These are phyloP conservation scores for Crataegus laevigata DNA, from an alignment of 306 rosid genomes.

Conservation along the genomic window DNA sequence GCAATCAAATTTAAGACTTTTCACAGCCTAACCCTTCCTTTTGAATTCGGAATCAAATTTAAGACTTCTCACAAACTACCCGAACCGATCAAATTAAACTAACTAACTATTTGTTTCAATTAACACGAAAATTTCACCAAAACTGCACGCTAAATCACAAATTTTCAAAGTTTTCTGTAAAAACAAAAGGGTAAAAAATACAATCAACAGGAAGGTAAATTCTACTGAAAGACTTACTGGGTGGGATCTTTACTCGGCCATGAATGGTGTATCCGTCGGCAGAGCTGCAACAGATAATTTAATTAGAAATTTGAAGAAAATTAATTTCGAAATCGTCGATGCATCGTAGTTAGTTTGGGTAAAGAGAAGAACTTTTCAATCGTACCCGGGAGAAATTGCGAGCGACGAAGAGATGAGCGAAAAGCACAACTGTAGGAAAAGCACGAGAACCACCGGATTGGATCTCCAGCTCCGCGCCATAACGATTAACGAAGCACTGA, in stretches of 20 bases:
- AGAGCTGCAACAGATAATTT: constrained; percentile 32
- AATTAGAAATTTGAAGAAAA: constrained; percentile 1
- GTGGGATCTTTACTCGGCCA: constrained; percentile 79
- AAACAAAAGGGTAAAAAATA: not conserved
- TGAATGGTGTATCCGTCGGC: constrained; percentile 70
- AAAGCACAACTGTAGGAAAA: constrained; percentile 39
- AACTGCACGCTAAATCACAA: not conserved
- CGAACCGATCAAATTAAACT: not conserved
- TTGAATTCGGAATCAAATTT: not conserved
- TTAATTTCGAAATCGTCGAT: not conserved
- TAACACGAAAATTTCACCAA: not conserved
- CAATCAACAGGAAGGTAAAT: not conserved
- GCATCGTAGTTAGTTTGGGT: not conserved
- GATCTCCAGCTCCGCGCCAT: constrained; percentile 34
- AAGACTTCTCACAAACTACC: too few species aligned
- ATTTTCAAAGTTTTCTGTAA: not conserved
- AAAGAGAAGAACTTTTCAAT: constrained; percentile 7
- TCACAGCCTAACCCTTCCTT: not conserved
- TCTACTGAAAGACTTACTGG: constrained; percentile 39
- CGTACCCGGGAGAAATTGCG: constrained; percentile 63
- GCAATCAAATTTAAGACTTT: not conserved
- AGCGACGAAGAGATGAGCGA: constrained; percentile 40
- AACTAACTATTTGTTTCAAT: not conserved
- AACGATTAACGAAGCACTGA: not conserved
- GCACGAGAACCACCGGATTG: constrained; percentile 30